A percentile compares a stretch with the other conserved stretches of the same genome.
These are phyloP conservation scores for Anacardium occidentale DNA, from an alignment of 345 rosid genomes.

Conservation along the genomic window DNA sequence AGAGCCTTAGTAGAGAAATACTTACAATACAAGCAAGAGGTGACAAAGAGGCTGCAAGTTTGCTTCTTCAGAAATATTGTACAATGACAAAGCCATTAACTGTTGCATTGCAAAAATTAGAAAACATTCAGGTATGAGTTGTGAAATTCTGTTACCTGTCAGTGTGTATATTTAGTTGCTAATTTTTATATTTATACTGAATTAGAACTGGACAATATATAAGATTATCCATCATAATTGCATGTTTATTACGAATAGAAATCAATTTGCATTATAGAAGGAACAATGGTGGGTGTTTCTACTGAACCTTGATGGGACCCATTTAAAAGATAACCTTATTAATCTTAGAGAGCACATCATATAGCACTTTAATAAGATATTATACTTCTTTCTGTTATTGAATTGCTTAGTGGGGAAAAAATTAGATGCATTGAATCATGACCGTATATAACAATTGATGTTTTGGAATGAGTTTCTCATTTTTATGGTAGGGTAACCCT, in stretches of 20 bases:
- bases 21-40: slow-evolving; percentile 86
- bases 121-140: slow-evolving; percentile 51
- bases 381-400: not conserved
- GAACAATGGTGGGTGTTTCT: not conserved
- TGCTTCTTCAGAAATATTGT: slow-evolving; percentile 63
- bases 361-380: not conserved
- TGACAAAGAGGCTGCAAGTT: slow-evolving; percentile 69
- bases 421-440: not conserved
- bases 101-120: slow-evolving; percentile 61
- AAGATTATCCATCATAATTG: slow-evolving; percentile 4
- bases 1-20: slow-evolving; percentile 78
- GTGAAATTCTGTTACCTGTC: not conserved
- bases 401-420: not conserved
- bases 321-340: not conserved
- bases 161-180: not conserved
- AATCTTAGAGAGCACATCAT: not conserved
- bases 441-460: not conserved
- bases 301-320: not conserved
- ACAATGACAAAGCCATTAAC: slow-evolving; percentile 60
- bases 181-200: not conserved
- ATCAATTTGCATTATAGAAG: not conserved
- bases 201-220: not conserved
- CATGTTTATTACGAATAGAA: not conserved
- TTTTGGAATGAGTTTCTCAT: not conserved
- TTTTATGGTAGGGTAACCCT: not conserved